Conservation (phyloP, 2,329 filamentous ascomycete genomes). For the Epichloe aotearoae region DNA sequence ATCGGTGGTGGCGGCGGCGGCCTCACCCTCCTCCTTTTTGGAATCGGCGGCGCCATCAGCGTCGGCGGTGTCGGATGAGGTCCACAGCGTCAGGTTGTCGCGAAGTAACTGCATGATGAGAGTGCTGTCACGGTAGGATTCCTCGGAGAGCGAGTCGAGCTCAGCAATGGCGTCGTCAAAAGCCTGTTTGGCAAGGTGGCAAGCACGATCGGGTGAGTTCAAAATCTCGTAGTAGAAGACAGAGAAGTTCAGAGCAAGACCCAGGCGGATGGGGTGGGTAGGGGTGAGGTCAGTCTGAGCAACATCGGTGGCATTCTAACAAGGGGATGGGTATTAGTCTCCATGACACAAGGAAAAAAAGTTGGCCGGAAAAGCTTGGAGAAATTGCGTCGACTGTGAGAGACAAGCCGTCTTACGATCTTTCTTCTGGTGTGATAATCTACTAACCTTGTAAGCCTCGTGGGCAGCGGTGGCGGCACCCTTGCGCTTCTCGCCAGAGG, state of each 20-base stretch:
- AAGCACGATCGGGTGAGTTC: conserved; percentile 94
- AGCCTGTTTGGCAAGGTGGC: conserved; percentile 97
- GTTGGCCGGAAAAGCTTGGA: not conserved
- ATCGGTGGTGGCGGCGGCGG: conserved; percentile 12
- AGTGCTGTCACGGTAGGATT: conserved; percentile 97
- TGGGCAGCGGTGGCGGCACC: conserved; percentile 72
- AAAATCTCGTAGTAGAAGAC: conserved; percentile 99
- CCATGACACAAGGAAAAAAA: conserved; percentile 1
- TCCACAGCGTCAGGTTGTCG: conserved; percentile 97
- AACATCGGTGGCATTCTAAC: conserved; percentile 87
- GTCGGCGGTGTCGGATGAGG: conserved; percentile 80
- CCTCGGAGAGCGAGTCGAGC: conserved; percentile 93
- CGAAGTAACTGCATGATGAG: conserved; percentile 98
- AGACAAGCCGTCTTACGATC: conserved; percentile 14
- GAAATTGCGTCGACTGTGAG: not conserved
- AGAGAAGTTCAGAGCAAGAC: conserved; percentile 96
- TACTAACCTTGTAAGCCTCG: conserved; percentile 89
- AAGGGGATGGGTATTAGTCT: not conserved
- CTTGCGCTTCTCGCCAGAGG: conserved; percentile 86
- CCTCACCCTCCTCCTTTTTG: conserved; percentile 49
- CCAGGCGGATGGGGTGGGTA: conserved; percentile 95
- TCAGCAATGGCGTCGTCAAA: conserved; percentile 98
- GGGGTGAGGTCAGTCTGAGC: conserved; percentile 95
- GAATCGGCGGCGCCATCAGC: conserved; percentile 47
- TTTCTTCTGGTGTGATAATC: conserved; percentile 1